Base-by-base conservation (phyloP, 495 filamentous ascomycete genomes). In the Thozetella sp. region DNA sequence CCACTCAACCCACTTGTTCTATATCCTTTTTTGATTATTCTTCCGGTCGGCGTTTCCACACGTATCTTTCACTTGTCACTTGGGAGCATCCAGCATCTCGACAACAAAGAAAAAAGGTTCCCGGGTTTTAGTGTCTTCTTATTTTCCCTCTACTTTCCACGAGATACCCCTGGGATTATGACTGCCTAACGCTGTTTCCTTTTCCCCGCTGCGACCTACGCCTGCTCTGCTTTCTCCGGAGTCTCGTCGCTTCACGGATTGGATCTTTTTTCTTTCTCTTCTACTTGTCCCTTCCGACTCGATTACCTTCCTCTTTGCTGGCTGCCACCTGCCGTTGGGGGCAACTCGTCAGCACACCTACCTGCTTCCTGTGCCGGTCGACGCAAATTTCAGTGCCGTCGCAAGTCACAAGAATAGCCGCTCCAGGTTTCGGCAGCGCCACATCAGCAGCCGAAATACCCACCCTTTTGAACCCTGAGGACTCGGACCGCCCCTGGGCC, bases 1-100 rank as follows among this genome's bases (percentile, higher is more conserved):
- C 71, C 69, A 72, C 69, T 67, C 69, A 72, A 56, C 65, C 69
- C 69, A 70, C 71, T 66, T 66, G 54, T 56, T 34, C 45, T 26
- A 53, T 53, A 23, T 59, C 22, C 24, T n/a, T 25, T 22, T 54
- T 34, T 54, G 2, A n/a, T n/a, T n/a, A n/a, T n/a, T n/a, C n/a
- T n/a, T n/a, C n/a, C n/a, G n/a, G n/a, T n/a, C n/a, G n/a, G n/a
- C n/a, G n/a, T n/a, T n/a, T n/a, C n/a, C n/a, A n/a, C n/a, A n/a
- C n/a, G n/a, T n/a, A n/a, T n/a, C n/a, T n/a, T n/a, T n/a, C n/a
- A n/a, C n/a, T n/a, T n/a, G n/a, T n/a, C n/a, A n/a, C n/a, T n/a
- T n/a, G n/a, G n/a, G n/a, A n/a, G n/a, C n/a, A n/a, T n/a, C n/a
- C n/a, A n/a, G n/a, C n/a, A n/a, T n/a, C n/a, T n/a, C n/a, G n/a